A percentile compares a stretch with the other conserved stretches of the same genome.
phyloP scores from a whole-genome alignment of 176 grass and related monocot genomes.

The Oryza longistaminata region DNA sequence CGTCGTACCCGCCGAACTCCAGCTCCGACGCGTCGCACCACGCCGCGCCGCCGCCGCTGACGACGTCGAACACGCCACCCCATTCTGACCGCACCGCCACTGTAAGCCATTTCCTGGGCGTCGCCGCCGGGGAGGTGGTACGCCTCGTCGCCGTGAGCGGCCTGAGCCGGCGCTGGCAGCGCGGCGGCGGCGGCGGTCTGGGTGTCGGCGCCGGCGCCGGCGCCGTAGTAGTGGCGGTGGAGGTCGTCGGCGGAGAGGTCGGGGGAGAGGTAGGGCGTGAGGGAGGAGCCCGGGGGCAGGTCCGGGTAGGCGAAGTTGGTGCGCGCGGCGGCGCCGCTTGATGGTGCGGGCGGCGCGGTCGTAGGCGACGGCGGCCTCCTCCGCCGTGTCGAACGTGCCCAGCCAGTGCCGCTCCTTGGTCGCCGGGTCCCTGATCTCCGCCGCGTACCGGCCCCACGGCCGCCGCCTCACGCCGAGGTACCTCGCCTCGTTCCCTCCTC shows the following conservation, averaged over 20 bases:
- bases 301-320: conserved; percentile 93
- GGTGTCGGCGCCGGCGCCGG: not conserved
- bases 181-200: not conserved
- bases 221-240: conserved; percentile 4
- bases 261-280: conserved; percentile 84
- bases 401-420: conserved; percentile 92
- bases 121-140: too few relatives aligned
- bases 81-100: not conserved
- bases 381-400: conserved; percentile 82
- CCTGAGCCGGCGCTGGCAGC: not conserved
- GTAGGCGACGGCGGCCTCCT: conserved; percentile 86
- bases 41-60: not conserved
- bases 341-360: conserved; percentile 79
- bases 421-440: conserved; percentile 80
- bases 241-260: conserved; percentile 59
- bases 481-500: conserved; percentile 41
- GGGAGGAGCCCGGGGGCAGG: conserved; percentile 79
- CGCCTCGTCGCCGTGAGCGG: not conserved
- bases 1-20: conserved; percentile 42
- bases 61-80: not conserved
- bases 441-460: conserved; percentile 83
- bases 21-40: conserved; percentile 66
- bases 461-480: conserved; percentile 71
- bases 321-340: conserved; percentile 59
- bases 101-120: not conserved